A percentile compares a stretch with the other conserved stretches of the same genome.
Conservation (phyloP, 768 basidiomycete genomes). For the Auricularia cornea region DNA sequence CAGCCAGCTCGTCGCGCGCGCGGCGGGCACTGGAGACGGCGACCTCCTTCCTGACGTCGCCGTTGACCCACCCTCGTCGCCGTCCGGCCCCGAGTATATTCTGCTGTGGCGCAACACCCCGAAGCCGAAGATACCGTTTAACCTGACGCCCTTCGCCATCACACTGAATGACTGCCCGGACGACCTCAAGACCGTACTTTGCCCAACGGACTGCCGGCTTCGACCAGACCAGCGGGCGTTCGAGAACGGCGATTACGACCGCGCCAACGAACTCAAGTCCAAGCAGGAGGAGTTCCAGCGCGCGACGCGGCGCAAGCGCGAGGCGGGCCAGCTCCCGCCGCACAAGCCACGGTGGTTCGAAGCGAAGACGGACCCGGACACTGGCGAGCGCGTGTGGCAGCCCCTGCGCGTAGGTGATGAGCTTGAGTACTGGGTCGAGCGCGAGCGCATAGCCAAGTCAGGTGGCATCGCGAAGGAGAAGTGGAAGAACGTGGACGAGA, state of each 20-base stretch:
- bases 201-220: constrained; percentile 86
- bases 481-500: constrained; percentile 69
- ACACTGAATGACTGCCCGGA: constrained; percentile 83
- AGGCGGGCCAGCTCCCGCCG: constrained; percentile 59
- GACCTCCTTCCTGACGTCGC: constrained; percentile 65
- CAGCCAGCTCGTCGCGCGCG: constrained; percentile 82
- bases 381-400: constrained; percentile 81
- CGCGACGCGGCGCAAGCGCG: constrained; percentile 59
- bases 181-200: constrained; percentile 61
- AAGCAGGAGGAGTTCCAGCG: constrained; percentile 81
- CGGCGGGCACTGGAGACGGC: constrained; percentile 47
- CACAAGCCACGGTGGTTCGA: constrained; percentile 86
- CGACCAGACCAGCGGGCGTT: constrained; percentile 93
- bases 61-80: constrained; percentile 34
- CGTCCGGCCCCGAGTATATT: constrained; percentile 55
- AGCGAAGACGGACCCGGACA: constrained; percentile 77
- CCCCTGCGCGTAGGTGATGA: constrained; percentile 45
- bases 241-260: constrained; percentile 78
- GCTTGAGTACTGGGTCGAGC: constrained; percentile 79
- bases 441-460: constrained; percentile 52
- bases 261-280: constrained; percentile 71
- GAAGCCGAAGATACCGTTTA: constrained; percentile 80
- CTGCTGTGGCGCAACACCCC: constrained; percentile 90
- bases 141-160: constrained; percentile 89
- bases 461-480: constrained; percentile 22